phyloP scores from a whole-genome alignment of 1,284 basidiomycete species.

The Coniferiporia weirii region DNA sequence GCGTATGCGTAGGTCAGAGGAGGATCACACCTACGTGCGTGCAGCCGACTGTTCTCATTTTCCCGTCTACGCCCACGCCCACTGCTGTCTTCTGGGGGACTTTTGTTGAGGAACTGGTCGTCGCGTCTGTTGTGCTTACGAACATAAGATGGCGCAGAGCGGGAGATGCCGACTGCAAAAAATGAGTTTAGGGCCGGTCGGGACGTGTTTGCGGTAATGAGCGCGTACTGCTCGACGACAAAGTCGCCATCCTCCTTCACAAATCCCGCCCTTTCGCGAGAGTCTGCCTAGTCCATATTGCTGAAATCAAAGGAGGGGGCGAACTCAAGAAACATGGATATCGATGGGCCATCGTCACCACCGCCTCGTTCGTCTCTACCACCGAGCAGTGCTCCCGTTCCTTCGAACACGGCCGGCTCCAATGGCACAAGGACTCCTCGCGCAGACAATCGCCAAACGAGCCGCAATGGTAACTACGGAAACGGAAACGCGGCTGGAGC shows the following conservation, averaged over 20 bases:
- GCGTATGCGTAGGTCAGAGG: too few species aligned
- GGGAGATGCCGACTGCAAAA: too few species aligned
- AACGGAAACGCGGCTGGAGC: constrained; percentile 21
- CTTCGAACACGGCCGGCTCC: constrained; percentile 36
- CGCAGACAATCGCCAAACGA: constrained; percentile 34
- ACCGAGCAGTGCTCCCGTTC: constrained; percentile 61
- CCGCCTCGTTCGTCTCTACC: constrained; percentile 46
- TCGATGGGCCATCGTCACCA: constrained; percentile 39
- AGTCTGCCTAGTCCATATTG: too few species aligned
- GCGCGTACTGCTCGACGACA: not conserved
- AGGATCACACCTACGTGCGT: too few species aligned
- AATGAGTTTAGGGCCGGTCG: not conserved
- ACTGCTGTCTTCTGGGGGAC: too few species aligned
- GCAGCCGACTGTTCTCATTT: too few species aligned
- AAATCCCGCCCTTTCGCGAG: not conserved
- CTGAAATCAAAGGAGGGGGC: too few species aligned
- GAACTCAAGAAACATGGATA: constrained; percentile 30
- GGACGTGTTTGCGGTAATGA: not conserved
- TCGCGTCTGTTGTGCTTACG: too few species aligned
- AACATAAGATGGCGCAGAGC: too few species aligned
- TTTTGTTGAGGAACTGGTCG: too few species aligned
- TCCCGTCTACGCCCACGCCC: too few species aligned
- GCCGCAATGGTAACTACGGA: not conserved
- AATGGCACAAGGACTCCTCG: constrained; percentile 36
- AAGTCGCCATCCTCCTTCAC: not conserved